Evolutionary conservation across 345 rosid species (phyloP), one percentile per base, ranked within the genome.

Genomic region (Rhodomyrtus tomentosa): DNA sequence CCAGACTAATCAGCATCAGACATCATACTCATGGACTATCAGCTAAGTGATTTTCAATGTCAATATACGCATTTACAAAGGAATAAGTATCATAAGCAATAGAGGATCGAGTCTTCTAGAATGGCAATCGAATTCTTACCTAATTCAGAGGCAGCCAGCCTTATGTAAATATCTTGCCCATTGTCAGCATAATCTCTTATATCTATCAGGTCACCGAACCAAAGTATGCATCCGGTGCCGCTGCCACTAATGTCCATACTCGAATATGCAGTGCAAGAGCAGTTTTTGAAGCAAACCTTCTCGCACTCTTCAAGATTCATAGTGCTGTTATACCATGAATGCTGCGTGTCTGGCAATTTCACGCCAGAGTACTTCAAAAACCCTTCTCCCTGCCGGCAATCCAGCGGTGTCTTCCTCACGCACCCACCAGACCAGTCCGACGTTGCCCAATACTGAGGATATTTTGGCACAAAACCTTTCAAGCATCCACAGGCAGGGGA

Each of bases 231-330:
- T 4, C 96, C 96, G 14, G 85, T 87, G 22, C 93, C 92, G 40
- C 88, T 88, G 49, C 84, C 82, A 72, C 76, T 55, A 16, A 92
- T 83, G 85, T 90, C 90, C 49, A 87, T 84, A 84, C 50, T 89
- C 11, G 92, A 90, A 86, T 85, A 91, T 81, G 96, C 93, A 16
- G 86, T 89, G 56, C 93, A 93, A 55, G 92, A 88, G 83, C 96
- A 92, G 51, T 92, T 89, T 55, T 58, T 51, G 55, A 40, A 82
- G 83, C 96, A 93, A 82, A 79, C 50, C 74, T 81, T 79, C 20
- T 79, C 53, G 58, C 88, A 84, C 32, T 82, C 89, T 81, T 85
- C 81, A 29, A 87, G 88, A 68, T 81, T 90, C 80, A 90, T 59
- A 22, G 86, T 87, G 55, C 13, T 73, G 54, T 84, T 84, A 62